Conservation (phyloP, 768 basidiomycete genomes). For the Kwoniella dendrophila region DNA sequence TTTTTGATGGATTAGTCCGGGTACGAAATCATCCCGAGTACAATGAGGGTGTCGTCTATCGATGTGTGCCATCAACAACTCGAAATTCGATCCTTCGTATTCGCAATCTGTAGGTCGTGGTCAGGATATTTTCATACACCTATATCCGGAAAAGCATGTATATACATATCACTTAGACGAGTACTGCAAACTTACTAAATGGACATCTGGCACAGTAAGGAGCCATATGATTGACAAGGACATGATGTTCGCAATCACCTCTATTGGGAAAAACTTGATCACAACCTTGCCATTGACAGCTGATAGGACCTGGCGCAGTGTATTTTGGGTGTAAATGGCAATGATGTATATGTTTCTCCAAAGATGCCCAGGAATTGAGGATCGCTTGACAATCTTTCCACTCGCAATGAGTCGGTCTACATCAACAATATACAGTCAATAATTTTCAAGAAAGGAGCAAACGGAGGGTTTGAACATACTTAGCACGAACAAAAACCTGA, state of each 20-base stretch:
- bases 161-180: neutral
- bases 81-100: conserved; percentile 41
- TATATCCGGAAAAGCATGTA: too few relatives aligned
- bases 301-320: neutral
- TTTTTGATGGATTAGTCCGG: conserved; percentile 44
- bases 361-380: conserved; percentile 45
- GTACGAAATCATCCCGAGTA: conserved; percentile 49
- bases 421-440: too few relatives aligned
- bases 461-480: conserved; percentile 22
- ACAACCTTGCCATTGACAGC: conserved; percentile 39
- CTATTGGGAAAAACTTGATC: conserved; percentile 9
- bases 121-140: too few relatives aligned
- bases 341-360: conserved; percentile 47
- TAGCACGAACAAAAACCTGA: conserved; percentile 49
- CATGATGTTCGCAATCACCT: conserved; percentile 37
- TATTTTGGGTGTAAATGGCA: conserved; percentile 33
- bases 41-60: conserved; percentile 37
- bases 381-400: conserved; percentile 43
- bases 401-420: conserved; percentile 40
- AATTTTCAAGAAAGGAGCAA: neutral
- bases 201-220: conserved; percentile 45
- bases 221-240: conserved; percentile 40
- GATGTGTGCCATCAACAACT: conserved; percentile 45
- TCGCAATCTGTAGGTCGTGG: conserved; percentile 44
- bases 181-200: conserved; percentile 38